phyloP scores from a whole-genome alignment of 805 yeast genomes.

The Pichia eremophila region DNA sequence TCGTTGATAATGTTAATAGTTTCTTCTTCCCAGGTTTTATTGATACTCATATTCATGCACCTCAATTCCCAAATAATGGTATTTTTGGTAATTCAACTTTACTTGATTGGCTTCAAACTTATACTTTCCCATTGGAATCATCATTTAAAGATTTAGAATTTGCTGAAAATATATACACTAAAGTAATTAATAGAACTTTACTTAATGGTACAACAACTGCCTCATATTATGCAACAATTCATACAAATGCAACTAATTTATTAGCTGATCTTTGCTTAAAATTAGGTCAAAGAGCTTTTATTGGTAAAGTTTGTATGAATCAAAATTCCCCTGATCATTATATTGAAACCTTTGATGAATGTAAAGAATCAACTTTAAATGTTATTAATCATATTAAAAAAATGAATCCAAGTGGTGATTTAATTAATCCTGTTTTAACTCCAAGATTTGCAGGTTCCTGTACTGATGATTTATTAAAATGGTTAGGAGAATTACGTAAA shows the following conservation, averaged over 20 bases:
- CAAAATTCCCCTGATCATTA: constrained; percentile 68
- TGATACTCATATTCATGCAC: constrained; percentile 79
- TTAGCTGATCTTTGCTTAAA: constrained; percentile 63
- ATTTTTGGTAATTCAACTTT: constrained; percentile 79
- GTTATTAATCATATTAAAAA: constrained; percentile 48
- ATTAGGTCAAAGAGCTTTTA: constrained; percentile 76
- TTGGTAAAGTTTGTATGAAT: constrained; percentile 95
- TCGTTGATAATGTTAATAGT: constrained; percentile 28
- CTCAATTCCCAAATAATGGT: constrained; percentile 75
- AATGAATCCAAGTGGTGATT: constrained; percentile 43
- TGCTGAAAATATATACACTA: constrained; percentile 56
- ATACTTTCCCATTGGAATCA: constrained; percentile 85
- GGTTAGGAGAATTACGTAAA: constrained; percentile 53
- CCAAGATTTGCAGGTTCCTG: constrained; percentile 95
- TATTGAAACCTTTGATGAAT: constrained; percentile 44
- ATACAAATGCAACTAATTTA: constrained; percentile 61
- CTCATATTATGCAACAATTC: constrained; percentile 84
- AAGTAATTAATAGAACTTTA: constrained; percentile 63
- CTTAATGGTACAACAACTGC: constrained; percentile 85
- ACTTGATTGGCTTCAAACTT: constrained; percentile 78
- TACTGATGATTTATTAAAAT: constrained; percentile 46
- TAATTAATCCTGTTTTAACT: constrained; percentile 69
- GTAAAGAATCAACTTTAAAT: constrained; percentile 42
- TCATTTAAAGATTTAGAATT: constrained; percentile 42
- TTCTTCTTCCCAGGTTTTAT: constrained; percentile 80